Evolutionary conservation across 225 moss, liverwort and hornwort genomes (phyloP).

Genomic region (Physcomitrellopsis africana): DNA sequence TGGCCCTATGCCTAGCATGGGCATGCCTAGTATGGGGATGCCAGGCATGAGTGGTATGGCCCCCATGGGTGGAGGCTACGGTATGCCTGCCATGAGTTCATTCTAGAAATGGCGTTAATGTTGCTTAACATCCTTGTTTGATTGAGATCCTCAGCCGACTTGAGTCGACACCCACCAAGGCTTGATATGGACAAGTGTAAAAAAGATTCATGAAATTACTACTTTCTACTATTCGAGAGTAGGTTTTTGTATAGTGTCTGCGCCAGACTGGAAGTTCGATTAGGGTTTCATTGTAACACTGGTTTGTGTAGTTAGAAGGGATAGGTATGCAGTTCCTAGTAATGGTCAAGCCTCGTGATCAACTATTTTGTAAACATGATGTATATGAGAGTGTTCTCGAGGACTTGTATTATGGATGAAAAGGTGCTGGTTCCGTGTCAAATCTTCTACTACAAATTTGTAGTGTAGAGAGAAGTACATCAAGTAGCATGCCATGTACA

Average conservation of each 20-base stretch:
- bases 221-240: constrained; percentile 25
- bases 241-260: constrained; percentile 33
- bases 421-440: constrained; percentile 10
- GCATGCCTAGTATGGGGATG: constrained; percentile 55
- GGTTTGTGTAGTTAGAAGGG: constrained; percentile 36
- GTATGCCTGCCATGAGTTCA: constrained; percentile 90
- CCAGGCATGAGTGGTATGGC: constrained; percentile 63
- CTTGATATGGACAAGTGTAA: constrained; percentile 37
- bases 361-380: constrained; percentile 14
- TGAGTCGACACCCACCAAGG: constrained; percentile 12
- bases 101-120: constrained; percentile 32
- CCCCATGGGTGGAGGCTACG: constrained; percentile 53
- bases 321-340: constrained; percentile 10
- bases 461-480: constrained; percentile 44
- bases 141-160: constrained; percentile 13
- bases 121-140: constrained; percentile 11
- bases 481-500: constrained; percentile 30
- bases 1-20: constrained; percentile 61
- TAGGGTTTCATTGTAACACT: constrained; percentile 23
- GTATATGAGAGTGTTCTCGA: constrained; percentile 40
- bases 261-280: constrained; percentile 28
- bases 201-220: neutral
- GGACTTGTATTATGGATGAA: constrained; percentile 41
- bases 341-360: constrained; percentile 10
- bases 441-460: constrained; percentile 16